Base-by-base conservation (phyloP, 1,284 basidiomycete genomes). In the Cutaneotrichosporon dermatis region DNA sequence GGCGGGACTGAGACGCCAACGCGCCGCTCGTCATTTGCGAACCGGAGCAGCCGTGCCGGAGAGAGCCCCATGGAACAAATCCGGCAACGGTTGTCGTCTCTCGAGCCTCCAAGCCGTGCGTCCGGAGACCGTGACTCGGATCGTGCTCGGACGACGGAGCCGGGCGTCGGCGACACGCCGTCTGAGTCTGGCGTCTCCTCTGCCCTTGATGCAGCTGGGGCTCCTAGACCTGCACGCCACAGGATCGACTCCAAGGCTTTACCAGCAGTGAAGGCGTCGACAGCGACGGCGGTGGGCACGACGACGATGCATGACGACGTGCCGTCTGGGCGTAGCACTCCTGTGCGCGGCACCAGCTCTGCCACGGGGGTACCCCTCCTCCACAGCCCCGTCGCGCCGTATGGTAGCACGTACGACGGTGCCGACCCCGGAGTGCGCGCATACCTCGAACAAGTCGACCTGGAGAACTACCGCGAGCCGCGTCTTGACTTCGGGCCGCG, bases 401-500 rank as follows among this genome's bases (percentile, higher is more conserved):
- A 77, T 59, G 68, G 65, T 36, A 75, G 73, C 57, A 77, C 77
- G 1, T 79, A 80, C 59, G 92, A 95, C 68, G 89, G 89, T 0
- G 87, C 89, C 69, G 92, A 95, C 69, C 85, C 87, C 25, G 89
- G 89, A 2, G 89, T 96, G 63, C 88, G 85, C 69, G 88, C 89
- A 55, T 79, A 92, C 51, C 80, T 97, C 12, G 92, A 96, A 69
- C 88, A 90, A 56, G 81, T 93, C n/a, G 94, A 92, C 71, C 80
- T 92, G 51, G 90, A 94, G 70, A 90, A 87, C 65, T 82, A 80
- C 69, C 85, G 87, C 39, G 90, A 94, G 65, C 82, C 91, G 1
- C 85, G 91, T 61, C 82, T 87, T 41, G 92, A 97, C 71, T 94
- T 97, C 70, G 93, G 92, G 5, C 91, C 92, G 1, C 84, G 83